phyloP scores from a whole-genome alignment of 768 basidiomycete genomes.

The Termitomyces eurrhizus region DNA sequence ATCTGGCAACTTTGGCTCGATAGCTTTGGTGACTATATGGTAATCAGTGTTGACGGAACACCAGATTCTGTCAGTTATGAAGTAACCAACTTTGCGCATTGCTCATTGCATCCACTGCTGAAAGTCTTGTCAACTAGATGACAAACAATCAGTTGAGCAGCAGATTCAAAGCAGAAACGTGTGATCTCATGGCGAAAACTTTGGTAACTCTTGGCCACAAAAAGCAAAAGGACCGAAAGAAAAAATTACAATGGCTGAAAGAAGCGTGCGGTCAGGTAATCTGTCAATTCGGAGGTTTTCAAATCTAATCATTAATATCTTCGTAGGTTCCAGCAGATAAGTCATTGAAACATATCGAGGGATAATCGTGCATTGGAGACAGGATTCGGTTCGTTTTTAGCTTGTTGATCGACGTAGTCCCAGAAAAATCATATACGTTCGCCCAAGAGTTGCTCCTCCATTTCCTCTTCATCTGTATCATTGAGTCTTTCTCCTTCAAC shows the following conservation, averaged over 20 bases:
- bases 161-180: conserved; percentile 51
- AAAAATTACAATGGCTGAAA: conserved; percentile 51
- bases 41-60: conserved; percentile 20
- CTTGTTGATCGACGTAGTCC: background rate
- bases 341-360: conserved; percentile 8
- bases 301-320: background rate
- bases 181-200: conserved; percentile 44
- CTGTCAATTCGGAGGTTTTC: background rate
- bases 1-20: conserved; percentile 61
- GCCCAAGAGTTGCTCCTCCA: conserved; percentile 47
- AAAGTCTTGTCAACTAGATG: background rate
- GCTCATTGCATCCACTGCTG: conserved; percentile 3
- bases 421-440: conserved; percentile 3
- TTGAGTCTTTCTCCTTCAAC: conserved; percentile 36
- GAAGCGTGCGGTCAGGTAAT: conserved; percentile 49
- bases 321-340: conserved; percentile 10
- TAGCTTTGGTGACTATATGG: conserved; percentile 37
- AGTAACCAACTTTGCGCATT: conserved; percentile 1
- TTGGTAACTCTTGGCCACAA: conserved; percentile 29
- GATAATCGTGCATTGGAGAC: background rate
- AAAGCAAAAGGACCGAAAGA: conserved; percentile 32
- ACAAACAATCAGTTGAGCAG: conserved; percentile 33
- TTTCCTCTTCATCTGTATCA: conserved; percentile 53
- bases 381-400: background rate
- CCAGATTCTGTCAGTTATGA: conserved; percentile 1